A percentile compares a stretch with the other conserved stretches of the same genome.
Conservation (phyloP, 2,329 filamentous ascomycete genomes). For the Penicillium thymicola region DNA sequence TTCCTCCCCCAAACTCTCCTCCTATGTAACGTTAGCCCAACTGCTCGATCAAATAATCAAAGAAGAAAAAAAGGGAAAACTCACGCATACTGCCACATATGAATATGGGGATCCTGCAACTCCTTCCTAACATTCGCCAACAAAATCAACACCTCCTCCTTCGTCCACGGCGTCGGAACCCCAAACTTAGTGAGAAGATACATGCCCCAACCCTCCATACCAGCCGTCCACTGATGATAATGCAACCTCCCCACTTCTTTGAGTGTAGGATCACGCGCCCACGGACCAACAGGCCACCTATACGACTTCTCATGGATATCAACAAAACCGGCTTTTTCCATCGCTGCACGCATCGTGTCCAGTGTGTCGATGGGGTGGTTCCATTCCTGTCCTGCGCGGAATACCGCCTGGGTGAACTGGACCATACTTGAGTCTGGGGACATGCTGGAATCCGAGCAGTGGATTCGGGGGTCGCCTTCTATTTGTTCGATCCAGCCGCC, state of each 20-base stretch:
- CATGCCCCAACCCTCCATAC: constrained; percentile 23
- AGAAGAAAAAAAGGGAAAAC: neutral
- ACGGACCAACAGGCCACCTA: constrained; percentile 25
- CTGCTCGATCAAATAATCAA: too few relatives aligned
- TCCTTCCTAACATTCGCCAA: constrained; percentile 2
- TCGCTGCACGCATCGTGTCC: constrained; percentile 17
- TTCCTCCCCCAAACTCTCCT: constrained; percentile 6
- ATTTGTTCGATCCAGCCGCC: constrained; percentile 6
- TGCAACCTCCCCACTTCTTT: constrained; percentile 40
- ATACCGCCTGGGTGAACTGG: constrained; percentile 1
- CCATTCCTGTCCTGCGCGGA: constrained; percentile 13
- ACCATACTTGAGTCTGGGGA: neutral
- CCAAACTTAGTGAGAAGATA: constrained; percentile 21
- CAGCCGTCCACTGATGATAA: constrained; percentile 19
- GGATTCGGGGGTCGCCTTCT: neutral
- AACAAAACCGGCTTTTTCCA: constrained; percentile 26
- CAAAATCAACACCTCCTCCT: constrained; percentile 5
- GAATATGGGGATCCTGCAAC: neutral
- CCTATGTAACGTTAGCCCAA: neutral
- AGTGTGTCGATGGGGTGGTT: constrained; percentile 18
- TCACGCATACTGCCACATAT: constrained; percentile 5
- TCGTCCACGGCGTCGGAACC: constrained; percentile 7
- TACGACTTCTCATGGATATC: constrained; percentile 25
- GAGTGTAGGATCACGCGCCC: constrained; percentile 24
- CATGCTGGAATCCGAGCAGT: neutral